Conservation (phyloP, 768 basidiomycete genomes). For the Suillus placidus region DNA sequence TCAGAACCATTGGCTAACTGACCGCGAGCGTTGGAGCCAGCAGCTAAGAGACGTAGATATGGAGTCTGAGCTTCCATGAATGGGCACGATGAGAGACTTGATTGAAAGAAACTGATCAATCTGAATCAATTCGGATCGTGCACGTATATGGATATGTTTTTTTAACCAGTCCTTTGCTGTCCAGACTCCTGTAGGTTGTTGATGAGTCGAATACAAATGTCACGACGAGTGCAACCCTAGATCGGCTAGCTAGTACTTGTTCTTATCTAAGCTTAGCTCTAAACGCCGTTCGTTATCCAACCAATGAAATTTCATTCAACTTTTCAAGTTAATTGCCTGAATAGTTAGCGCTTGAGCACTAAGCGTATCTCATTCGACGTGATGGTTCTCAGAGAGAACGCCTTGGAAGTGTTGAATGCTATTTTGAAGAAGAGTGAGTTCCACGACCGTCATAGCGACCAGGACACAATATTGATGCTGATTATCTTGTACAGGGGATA, state of each 20-base stretch:
- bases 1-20: constrained; percentile 45
- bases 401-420: background rate
- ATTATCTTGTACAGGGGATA: constrained; percentile 26
- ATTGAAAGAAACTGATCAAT: background rate
- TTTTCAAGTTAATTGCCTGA: background rate
- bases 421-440: constrained; percentile 2
- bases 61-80: background rate
- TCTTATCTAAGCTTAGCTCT: background rate
- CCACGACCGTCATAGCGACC: background rate
- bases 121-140: background rate
- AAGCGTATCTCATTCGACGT: background rate
- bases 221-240: too few species aligned
- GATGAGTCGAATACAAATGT: too few species aligned
- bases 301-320: constrained; percentile 1
- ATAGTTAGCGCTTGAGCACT: background rate
- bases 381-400: background rate
- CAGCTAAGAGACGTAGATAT: constrained; percentile 34
- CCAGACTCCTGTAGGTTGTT: too few species aligned
- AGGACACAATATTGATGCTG: background rate
- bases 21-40: constrained; percentile 54
- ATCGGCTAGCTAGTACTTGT: too few species aligned
- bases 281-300: background rate
- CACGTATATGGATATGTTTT: background rate
- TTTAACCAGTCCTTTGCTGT: background rate
- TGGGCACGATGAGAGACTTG: background rate